Evolutionary conservation across 345 rosid genomes (phyloP).

Genomic region (Firmiana major): DNA sequence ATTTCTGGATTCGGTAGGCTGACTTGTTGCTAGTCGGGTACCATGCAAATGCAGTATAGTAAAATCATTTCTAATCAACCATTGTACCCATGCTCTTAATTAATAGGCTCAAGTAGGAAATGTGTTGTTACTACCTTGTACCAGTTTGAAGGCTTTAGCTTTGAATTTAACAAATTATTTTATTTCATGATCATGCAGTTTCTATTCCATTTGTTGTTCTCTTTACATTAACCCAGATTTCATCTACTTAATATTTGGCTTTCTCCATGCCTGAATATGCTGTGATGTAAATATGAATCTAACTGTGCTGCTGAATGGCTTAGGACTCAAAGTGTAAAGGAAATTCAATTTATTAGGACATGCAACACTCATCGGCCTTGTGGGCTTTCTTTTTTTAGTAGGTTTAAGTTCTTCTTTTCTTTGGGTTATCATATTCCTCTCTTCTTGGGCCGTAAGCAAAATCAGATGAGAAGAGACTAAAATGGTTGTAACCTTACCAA

Average conservation of each 20-base stretch:
- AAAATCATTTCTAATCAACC: background rate
- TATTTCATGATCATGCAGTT: background rate
- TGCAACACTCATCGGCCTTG: too few relatives aligned
- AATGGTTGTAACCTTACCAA: too few relatives aligned
- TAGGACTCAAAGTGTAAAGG: too few relatives aligned
- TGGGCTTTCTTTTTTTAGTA: too few relatives aligned
- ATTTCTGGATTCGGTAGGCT: constrained; percentile 6
- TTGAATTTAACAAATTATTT: background rate
- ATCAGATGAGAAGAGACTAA: too few relatives aligned
- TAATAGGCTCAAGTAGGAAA: background rate
- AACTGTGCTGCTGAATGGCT: too few relatives aligned
- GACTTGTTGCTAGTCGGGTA: background rate
- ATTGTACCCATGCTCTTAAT: background rate
- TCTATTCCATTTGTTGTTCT: background rate
- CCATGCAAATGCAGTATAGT: background rate
- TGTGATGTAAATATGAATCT: too few relatives aligned
- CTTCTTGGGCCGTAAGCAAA: background rate
- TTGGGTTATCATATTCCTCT: too few relatives aligned
- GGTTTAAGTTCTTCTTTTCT: too few relatives aligned
- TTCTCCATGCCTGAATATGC: too few relatives aligned
- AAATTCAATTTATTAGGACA: too few relatives aligned
- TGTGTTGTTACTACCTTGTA: background rate
- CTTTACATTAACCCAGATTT: background rate
- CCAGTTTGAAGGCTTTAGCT: background rate
- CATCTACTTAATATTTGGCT: background rate